Conservation (phyloP, 495 filamentous ascomycete species). For the Glarea lozoyensis region DNA sequence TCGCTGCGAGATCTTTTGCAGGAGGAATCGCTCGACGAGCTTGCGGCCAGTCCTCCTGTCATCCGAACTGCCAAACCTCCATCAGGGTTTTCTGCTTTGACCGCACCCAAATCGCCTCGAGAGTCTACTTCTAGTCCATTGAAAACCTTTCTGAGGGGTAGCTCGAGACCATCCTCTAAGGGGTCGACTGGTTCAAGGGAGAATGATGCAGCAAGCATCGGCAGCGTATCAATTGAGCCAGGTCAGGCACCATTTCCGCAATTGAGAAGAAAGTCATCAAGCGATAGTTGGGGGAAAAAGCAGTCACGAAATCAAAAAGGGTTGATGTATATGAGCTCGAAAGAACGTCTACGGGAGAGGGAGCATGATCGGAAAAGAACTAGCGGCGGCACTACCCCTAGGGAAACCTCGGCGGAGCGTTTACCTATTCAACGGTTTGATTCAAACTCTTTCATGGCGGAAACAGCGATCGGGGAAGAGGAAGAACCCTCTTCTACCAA, state of each 20-base stretch:
- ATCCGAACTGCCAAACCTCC: constrained; percentile 81
- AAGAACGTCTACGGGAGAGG: constrained; percentile 43
- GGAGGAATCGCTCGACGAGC: constrained; percentile 46
- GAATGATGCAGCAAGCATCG: constrained; percentile 48
- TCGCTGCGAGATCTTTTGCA: constrained; percentile 50
- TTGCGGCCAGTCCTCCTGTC: constrained; percentile 70
- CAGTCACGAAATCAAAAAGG: constrained; percentile 38
- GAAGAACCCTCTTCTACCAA: constrained; percentile 19
- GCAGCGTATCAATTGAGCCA: constrained; percentile 49
- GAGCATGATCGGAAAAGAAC: constrained; percentile 41
- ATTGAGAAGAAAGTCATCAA: constrained; percentile 36
- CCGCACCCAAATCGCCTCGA: constrained; percentile 50
- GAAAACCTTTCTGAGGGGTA: constrained; percentile 28
- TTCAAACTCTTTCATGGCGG: constrained; percentile 38
- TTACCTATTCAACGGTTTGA: constrained; percentile 15
- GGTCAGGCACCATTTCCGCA: constrained; percentile 29
- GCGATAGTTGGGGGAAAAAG: constrained; percentile 46
- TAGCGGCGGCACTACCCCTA: constrained; percentile 23
- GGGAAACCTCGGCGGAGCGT: constrained; percentile 22
- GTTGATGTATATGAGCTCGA: constrained; percentile 53
- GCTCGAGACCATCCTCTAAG: constrained; percentile 42
- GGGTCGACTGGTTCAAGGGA: constrained; percentile 37
- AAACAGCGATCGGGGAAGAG: constrained; percentile 44
- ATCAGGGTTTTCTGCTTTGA: constrained; percentile 59
- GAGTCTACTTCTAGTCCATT: constrained; percentile 23